Evolutionary conservation across 2,329 filamentous ascomycete genomes (phyloP), one percentile per base, ranked within the genome.

Genomic region (Fusarium circinatum): DNA sequence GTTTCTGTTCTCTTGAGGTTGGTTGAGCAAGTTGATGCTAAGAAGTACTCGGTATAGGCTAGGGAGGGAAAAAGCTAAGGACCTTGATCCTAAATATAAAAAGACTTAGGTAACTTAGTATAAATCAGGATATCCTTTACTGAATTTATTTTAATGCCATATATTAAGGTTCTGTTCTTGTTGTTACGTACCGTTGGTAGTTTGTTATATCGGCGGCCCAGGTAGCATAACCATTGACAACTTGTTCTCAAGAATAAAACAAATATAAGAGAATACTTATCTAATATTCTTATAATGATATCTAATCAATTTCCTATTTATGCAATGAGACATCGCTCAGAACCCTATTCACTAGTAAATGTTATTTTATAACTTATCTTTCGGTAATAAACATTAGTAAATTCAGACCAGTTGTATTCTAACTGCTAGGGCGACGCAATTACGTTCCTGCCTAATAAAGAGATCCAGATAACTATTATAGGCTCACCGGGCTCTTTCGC

Each of bases 1-100:
- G 74, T 57, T 73, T 69, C 71, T 62, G 54, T 64, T 60, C 30
- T n/a, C 38, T 34, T n/a, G 7, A 36, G 24, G 24, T 49, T 36
- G 54, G 58, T 52, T 44, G 55, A 60, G 63, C 58, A 62, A 63
- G 62, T 66, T 38, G 42, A 59, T 62, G 51, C 28, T 39, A 41
- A 42, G 54, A 47, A 47, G 13, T 45, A 28, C 44, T 47, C 7
- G 4, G 8, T 26, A 47, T 26, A 47, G 45, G 45, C 13, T 22
- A 28, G 24, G 24, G 18, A 28, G 18, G 44, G 13, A 22, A 47
- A 28, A 28, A 22, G 14, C 17, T 15, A 14, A 15, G 45, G 26
- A 48, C 20, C 44, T 48, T 48, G 7, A 15, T 22, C 20, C 20
- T 30, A 30, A 28, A 42, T 42, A 6, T 24, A 10, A 42, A 41